Base-by-base conservation (phyloP, 2,329 filamentous ascomycete genomes). In the Shiraia sp. region DNA sequence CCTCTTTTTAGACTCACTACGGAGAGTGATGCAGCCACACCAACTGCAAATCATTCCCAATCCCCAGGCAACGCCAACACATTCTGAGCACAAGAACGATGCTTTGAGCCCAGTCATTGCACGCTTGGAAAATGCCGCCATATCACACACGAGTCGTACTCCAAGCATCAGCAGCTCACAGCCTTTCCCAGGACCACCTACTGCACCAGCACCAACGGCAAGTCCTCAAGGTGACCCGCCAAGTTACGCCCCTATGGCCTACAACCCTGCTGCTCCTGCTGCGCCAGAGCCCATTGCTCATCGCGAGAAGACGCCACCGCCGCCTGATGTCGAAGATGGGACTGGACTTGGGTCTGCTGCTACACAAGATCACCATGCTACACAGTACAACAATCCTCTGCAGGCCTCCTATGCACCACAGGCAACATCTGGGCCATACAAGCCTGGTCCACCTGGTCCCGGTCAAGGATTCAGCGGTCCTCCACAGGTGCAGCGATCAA, bases 241-340 rank as follows among this genome's bases (percentile, higher is more conserved):
- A 24, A 76, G 59, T 55, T 85, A 83, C 53, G 75, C 71, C 6
- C 85, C 85, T 0, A 82, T 88, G 72, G 80, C 86, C 2, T 91
- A 91, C 63, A 91, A 91, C 61, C 88, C 88, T 3, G 87, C 88
- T 1, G 87, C 87, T 1, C 88, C 88, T 4, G 78, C 86, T 0
- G 86, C 86, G 0, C 86, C 87, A 1, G 87, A 91, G 65, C 76
- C 80, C 15, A 82, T 90, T 36, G 75, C 79, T 14, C 81, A 88
- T 64, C 79, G 88, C 33, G 88, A 91, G 67, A 90, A 90, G 76
- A 92, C 88, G 0, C 88, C 87, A 2, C 82, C 88, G 3, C 86
- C 85, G 3, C 80, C 84, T 24, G 87, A 90, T 55, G 81, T 76
- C 27, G 79, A 76, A 10, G 71, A 61, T 41, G 75, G 75, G 3